Evolutionary conservation across 164 flowering plant genomes (phyloP).

Genomic region (Dillenia turbinata): DNA sequence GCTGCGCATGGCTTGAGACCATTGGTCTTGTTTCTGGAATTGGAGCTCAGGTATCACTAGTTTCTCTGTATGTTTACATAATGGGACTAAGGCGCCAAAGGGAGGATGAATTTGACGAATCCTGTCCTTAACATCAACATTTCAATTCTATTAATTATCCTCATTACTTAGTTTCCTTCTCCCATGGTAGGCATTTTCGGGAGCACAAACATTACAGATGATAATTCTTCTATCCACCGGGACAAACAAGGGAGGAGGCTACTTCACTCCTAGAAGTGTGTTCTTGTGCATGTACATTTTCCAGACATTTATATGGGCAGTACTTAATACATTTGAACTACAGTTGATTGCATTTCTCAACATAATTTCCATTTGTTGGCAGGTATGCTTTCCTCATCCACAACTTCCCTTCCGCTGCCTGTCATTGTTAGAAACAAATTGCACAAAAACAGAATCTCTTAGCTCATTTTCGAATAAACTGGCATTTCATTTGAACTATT

Average conservation of each 20-base stretch:
- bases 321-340: slow-evolving; percentile 26
- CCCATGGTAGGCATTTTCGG: slow-evolving; percentile 24
- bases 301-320: slow-evolving; percentile 27
- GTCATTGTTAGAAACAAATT: too few relatives aligned
- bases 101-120: too few relatives aligned
- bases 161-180: background rate
- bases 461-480: background rate
- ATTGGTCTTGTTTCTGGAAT: slow-evolving; percentile 26
- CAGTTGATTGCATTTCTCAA: slow-evolving; percentile 21
- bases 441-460: too few relatives aligned
- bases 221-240: slow-evolving; percentile 32
- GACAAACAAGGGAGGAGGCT: slow-evolving; percentile 30
- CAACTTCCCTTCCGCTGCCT: too few relatives aligned
- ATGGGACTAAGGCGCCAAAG: too few relatives aligned
- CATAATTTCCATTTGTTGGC: slow-evolving; percentile 34
- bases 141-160: too few relatives aligned
- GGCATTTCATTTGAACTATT: background rate
- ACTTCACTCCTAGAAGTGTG: slow-evolving; percentile 24
- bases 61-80: background rate
- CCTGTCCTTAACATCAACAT: too few relatives aligned
- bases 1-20: slow-evolving; percentile 34
- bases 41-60: slow-evolving; percentile 16
- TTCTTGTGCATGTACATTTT: slow-evolving; percentile 25
- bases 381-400: slow-evolving; percentile 13
- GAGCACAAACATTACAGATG: slow-evolving; percentile 26